These are phyloP conservation scores for Leptodontidium sp. DNA, from an alignment of 2,329 filamentous ascomycete species.

Conservation along the genomic window DNA sequence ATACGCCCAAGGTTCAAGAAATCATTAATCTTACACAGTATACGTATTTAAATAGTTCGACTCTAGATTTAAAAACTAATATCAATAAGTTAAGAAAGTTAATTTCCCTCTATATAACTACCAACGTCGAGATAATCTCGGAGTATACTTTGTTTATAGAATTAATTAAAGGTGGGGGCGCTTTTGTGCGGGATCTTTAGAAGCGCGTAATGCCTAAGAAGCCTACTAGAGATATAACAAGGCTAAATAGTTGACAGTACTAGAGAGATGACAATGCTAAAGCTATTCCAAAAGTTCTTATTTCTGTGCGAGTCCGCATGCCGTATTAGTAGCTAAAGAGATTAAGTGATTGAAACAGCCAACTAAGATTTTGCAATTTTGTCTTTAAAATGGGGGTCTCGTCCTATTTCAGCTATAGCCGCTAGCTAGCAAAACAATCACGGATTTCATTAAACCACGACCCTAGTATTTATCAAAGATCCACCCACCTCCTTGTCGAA, in stretches of 20 bases:
- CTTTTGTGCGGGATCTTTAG: constrained; percentile 36
- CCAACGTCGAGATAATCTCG: constrained; percentile 31
- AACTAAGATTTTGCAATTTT: no score
- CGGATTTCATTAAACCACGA: no score
- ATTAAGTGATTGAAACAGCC: no score
- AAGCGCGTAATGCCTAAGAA: constrained; percentile 35
- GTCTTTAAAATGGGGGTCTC: no score
- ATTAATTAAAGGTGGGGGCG: constrained; percentile 33
- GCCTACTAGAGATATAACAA: constrained; percentile 28
- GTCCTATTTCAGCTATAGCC: no score
- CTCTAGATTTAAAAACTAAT: constrained; percentile 34
- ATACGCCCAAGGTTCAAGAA: constrained; percentile 32
- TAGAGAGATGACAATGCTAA: no score
- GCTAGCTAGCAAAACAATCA: no score
- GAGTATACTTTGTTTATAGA: constrained; percentile 33
- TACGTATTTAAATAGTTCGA: constrained; percentile 32
- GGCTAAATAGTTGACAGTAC: constrained; percentile 22
- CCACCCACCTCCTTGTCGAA: no score
- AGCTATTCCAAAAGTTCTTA: constrained; percentile 29
- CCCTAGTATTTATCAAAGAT: no score
- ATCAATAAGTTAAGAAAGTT: constrained; percentile 33
- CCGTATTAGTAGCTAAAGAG: no score
- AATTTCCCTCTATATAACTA: constrained; percentile 31
- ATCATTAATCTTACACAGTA: constrained; percentile 33
- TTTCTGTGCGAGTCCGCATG: no score